Evolutionary conservation across 1,284 basidiomycete genomes (phyloP), one percentile per base, ranked within the genome.

Genomic region (Malassezia slooffiae): DNA sequence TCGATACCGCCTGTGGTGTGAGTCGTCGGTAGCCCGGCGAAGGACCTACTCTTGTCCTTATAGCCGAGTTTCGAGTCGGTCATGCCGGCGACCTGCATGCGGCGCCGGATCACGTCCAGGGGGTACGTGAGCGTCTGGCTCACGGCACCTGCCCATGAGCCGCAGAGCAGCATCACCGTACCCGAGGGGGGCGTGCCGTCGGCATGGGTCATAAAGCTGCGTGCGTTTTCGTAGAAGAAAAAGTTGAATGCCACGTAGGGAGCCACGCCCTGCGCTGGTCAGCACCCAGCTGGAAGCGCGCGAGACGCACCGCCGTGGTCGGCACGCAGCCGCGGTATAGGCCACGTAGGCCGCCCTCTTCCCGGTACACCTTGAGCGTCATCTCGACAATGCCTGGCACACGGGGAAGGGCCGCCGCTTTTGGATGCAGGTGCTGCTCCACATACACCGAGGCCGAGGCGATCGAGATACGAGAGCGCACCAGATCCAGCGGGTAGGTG

Each of bases 31-130:
- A 23, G 10, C 40, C 16, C 8, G n/a, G n/a, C 21, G 16, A 5
- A 20, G 11, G 10, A 34, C 36, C 11, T 29, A 41, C 58, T 60
- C 29, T 56, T 86, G 20, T 86, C 85, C 36, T 72, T 79, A 71
- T 88, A 88, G 31, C 77, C 76, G 47, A 81, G 60, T 47, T 76
- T 72, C 43, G 77, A 75, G 30, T 75, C 74, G 50, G 76, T 72
- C 81, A 95, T 82, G 1, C 90, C 91, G 1, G 81, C 80, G 43
- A 91, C 85, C 70, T 97, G 91, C 83, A 97, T 89, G 72, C 93
- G 88, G 38, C 91, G 76, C 31, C 91, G 76, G 41, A 96, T 72
- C 1, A 96, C 87, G 69, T 97, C 91, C 61, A 95, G 84, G 0
- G 91, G 91, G 67, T 93, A 95, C 6, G 91, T 96, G 58, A 95